Evolutionary conservation across 73 alveolate species (phyloP), one percentile per base, ranked within the genome.

Genomic region (Paramecium tetraurelia): DNA sequence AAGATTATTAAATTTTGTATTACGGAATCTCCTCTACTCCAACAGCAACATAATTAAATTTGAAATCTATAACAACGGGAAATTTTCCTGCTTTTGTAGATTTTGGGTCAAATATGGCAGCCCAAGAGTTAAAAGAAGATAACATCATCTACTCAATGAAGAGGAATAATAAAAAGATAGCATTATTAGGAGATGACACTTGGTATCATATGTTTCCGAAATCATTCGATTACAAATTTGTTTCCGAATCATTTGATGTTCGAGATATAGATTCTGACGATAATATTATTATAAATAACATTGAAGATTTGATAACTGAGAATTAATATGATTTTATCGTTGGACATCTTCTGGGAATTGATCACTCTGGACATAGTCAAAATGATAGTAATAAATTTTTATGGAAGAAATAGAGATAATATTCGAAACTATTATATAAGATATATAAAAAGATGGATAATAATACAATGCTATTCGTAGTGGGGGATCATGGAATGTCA

Each of bases 401-500:
- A 44, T 86, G 58, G 59, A 46, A 93, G 24, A 96, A 96, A 75
- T 38, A 95, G 38, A 58, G 58, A 68, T 93, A 96, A 89, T 58
- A 92, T 33, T 93, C 94, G 48, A 29, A 57, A 11, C n/a, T 96
- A 18, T 63, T 96, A n/a, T 41, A 59, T 44, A 53, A 90, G 41
- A 63, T 93, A 7, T 69, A 93, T 22, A 75, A 93, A 24, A 29
- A 38, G n/a, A 76, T 95, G 92, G 94, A 89, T 59, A 92, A 96
- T 48, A 85, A 93, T 12, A 90, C 97, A 1, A 36, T 93, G 2
- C 43, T 95, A 18, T 14, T 96, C 18, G 92, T 96, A 89, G 48
- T 93, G 40, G 97, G 98, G 1, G 98, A 96, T 93, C 98, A 95
- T 83, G 97, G 98, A 5, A 92, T 95, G 97, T 92, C 98, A 22